Conservation (phyloP, 1,139 yeast genomes). For the Saccharomycopsis hybrid region DNA sequence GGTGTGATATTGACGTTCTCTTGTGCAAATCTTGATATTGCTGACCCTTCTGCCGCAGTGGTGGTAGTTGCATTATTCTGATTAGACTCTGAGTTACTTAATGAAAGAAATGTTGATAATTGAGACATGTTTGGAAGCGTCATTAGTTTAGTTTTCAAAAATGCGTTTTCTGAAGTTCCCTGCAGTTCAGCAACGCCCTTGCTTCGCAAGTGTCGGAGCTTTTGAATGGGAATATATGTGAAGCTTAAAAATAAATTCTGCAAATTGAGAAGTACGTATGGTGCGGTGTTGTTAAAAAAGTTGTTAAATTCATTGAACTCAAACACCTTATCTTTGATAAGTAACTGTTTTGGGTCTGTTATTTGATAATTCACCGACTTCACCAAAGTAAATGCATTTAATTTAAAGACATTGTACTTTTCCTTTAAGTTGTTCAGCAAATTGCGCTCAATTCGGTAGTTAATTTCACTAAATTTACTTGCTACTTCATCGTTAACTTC, state of each 20-base stretch:
- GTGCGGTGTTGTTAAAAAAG: conserved; percentile 31
- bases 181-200: background rate
- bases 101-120: conserved; percentile 27
- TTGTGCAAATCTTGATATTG: background rate
- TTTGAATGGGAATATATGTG: background rate
- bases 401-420: conserved; percentile 26
- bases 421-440: conserved; percentile 26
- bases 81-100: background rate
- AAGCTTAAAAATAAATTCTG: conserved; percentile 32
- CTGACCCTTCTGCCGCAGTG: too few species aligned
- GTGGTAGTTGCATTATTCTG: too few species aligned
- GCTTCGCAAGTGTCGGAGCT: too few species aligned
- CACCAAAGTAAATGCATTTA: conserved; percentile 25
- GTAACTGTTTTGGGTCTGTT: background rate
- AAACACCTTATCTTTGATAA: conserved; percentile 24
- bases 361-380: conserved; percentile 9
- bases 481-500: background rate
- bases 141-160: conserved; percentile 25
- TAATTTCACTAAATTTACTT: background rate
- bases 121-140: conserved; percentile 30
- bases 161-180: background rate
- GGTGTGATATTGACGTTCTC: background rate
- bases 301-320: conserved; percentile 32
- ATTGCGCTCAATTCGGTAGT: conserved; percentile 13
- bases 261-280: conserved; percentile 35